Conservation (phyloP, 2,329 filamentous ascomycete genomes). For the Fusarium euwallaceae region DNA sequence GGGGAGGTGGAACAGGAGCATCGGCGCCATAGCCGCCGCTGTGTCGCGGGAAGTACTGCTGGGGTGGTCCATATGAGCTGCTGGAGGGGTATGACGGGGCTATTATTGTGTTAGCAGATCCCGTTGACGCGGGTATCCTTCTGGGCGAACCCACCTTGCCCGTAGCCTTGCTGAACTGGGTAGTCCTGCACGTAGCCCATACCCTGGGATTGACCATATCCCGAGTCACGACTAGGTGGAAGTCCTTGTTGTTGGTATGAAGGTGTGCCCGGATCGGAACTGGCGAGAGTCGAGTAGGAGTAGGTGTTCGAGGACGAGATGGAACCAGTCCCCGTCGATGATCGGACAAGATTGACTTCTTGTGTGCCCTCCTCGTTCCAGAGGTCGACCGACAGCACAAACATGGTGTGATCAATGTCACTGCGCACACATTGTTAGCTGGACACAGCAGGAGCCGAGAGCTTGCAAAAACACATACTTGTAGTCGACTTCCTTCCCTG, state of each 20-base stretch:
- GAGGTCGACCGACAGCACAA: slow-evolving; percentile 75
- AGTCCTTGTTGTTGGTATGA: slow-evolving; percentile 53
- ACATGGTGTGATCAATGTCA: slow-evolving; percentile 56
- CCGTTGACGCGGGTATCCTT: neutral
- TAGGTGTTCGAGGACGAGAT: slow-evolving; percentile 86
- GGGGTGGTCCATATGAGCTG: slow-evolving; percentile 53
- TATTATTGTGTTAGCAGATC: slow-evolving; percentile 23
- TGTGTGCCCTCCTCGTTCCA: slow-evolving; percentile 75
- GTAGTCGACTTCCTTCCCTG: slow-evolving; percentile 85
- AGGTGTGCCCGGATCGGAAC: slow-evolving; percentile 47
- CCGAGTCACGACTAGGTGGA: slow-evolving; percentile 54
- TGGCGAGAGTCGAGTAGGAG: slow-evolving; percentile 72
- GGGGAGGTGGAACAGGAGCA: slow-evolving; percentile 39
- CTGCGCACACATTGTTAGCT: slow-evolving; percentile 40
- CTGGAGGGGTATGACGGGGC: slow-evolving; percentile 48
- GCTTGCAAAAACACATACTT: slow-evolving; percentile 68
- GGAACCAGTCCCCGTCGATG: slow-evolving; percentile 76
- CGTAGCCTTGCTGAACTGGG: slow-evolving; percentile 48
- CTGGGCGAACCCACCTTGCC: slow-evolving; percentile 47
- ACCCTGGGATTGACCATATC: slow-evolving; percentile 47
- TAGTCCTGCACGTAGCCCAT: slow-evolving; percentile 53
- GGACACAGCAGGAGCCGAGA: neutral
- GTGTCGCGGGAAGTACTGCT: slow-evolving; percentile 54
- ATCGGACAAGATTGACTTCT: slow-evolving; percentile 76
- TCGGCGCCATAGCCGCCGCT: slow-evolving; percentile 49